phyloP scores from a whole-genome alignment of 495 filamentous ascomycete species.

The Sordaria brevicollis region DNA sequence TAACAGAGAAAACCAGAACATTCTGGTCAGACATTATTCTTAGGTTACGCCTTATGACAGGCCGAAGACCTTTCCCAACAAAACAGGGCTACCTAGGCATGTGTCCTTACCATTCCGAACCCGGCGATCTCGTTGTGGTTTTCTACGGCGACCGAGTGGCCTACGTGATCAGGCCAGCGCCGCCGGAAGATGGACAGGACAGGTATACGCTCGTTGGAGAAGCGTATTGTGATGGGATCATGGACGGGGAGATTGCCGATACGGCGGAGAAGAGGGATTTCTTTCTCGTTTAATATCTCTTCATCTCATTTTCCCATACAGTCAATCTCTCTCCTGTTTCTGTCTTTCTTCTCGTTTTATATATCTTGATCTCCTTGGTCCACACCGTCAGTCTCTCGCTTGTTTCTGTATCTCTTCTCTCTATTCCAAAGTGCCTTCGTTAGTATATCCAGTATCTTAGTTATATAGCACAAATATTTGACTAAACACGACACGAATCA shows the following conservation, averaged over 20 bases:
- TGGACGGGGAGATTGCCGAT: constrained; percentile 7
- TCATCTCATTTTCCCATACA: too few relatives aligned
- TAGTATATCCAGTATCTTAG: too few relatives aligned
- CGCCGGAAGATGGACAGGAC: background rate
- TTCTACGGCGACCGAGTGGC: constrained; percentile 7
- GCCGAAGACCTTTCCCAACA: constrained; percentile 2
- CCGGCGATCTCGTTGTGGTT: constrained; percentile 6
- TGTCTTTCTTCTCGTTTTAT: too few relatives aligned
- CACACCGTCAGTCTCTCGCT: too few relatives aligned
- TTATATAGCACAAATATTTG: too few relatives aligned
- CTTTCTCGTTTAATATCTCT: background rate
- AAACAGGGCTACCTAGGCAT: constrained; percentile 6
- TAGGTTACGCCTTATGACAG: background rate
- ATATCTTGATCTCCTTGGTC: too few relatives aligned
- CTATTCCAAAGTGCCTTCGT: too few relatives aligned
- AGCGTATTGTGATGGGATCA: constrained; percentile 10
- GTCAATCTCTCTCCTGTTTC: too few relatives aligned
- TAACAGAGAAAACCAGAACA: too few relatives aligned
- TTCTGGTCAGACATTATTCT: too few relatives aligned
- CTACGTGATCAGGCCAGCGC: constrained; percentile 5
- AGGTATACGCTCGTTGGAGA: constrained; percentile 4
- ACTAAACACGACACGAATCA: too few relatives aligned
- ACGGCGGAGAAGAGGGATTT: background rate
- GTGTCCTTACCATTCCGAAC: background rate
- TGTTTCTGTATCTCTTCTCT: too few relatives aligned